These are phyloP conservation scores for Xylariaceae sp. DNA, from an alignment of 2,329 filamentous ascomycete genomes.

Conservation along the genomic window DNA sequence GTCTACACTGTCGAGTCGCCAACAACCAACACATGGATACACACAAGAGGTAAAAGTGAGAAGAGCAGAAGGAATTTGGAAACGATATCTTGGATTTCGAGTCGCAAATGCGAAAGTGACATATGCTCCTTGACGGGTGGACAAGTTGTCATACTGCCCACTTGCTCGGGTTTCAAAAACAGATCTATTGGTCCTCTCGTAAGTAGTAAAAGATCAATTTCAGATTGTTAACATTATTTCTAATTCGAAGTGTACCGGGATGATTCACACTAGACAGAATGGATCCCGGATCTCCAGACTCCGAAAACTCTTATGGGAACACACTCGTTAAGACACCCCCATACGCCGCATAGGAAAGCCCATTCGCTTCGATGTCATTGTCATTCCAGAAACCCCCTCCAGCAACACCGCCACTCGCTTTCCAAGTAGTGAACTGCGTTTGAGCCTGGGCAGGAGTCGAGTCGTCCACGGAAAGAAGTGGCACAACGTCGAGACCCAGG, in stretches of 20 bases:
- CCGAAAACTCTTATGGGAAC: constrained; percentile 21
- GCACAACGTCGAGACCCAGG: constrained; percentile 41
- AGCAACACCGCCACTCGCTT: constrained; percentile 29
- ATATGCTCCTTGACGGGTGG: no score
- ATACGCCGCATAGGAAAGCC: constrained; percentile 34
- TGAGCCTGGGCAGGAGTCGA: constrained; percentile 37
- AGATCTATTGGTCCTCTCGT: no score
- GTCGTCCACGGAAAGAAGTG: constrained; percentile 39
- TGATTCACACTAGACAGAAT: neutral
- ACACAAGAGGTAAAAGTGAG: no score
- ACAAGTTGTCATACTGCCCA: no score
- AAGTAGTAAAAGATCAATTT: no score
- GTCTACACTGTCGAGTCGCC: neutral
- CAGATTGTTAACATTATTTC: no score
- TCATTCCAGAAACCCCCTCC: constrained; percentile 46
- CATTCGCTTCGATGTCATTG: constrained; percentile 45
- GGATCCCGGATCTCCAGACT: no score
- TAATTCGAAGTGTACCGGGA: neutral
- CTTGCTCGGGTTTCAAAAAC: no score
- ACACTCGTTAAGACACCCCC: constrained; percentile 24
- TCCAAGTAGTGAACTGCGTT: constrained; percentile 36
- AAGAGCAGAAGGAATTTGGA: no score
- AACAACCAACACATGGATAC: neutral
- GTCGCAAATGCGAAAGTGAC: no score
- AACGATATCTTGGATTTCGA: no score